Conservation (phyloP, 116 monocot genomes). For the Dioscorea cayenensis region DNA sequence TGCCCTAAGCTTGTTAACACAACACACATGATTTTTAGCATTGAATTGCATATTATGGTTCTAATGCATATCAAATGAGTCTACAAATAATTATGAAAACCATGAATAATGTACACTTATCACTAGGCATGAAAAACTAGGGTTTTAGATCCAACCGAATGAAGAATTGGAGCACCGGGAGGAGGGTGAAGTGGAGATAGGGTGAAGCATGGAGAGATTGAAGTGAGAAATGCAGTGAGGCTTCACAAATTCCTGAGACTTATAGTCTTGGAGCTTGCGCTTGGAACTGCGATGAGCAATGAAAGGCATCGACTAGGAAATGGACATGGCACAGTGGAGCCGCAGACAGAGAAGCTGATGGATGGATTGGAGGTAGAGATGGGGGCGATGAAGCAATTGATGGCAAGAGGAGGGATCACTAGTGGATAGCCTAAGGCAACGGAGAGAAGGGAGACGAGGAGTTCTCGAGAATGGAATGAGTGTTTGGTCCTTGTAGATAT, state of each 20-base stretch:
- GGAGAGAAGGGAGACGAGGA: neutral
- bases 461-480: no score
- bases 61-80: no score
- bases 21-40: no score
- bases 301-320: neutral
- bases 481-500: no score
- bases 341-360: neutral
- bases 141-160: conserved; percentile 28
- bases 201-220: neutral
- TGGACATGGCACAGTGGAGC: neutral
- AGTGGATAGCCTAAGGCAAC: neutral
- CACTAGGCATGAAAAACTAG: conserved; percentile 30
- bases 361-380: neutral
- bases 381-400: no score
- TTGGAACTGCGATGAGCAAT: conserved; percentile 19
- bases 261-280: conserved; percentile 43
- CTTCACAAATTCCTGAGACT: neutral
- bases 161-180: conserved; percentile 57
- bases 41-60: no score
- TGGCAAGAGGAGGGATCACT: no score
- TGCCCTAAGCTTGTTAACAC: no score
- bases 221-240: neutral
- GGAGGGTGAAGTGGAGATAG: conserved; percentile 3
- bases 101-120: no score
- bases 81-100: no score